Conservation (phyloP, 257 asterid genomes). For the Solanum arcanum region DNA sequence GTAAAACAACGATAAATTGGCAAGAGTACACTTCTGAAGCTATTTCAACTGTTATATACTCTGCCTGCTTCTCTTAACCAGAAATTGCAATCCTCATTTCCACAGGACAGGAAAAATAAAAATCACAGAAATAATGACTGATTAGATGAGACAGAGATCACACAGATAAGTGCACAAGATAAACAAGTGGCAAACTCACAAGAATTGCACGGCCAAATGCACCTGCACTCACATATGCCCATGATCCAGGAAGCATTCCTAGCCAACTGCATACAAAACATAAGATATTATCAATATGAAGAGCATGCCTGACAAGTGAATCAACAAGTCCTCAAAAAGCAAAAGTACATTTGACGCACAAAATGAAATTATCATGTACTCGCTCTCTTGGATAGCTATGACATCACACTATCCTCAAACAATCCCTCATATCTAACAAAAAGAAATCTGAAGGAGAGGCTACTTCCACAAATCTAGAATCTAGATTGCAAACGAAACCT, state of each 20-base stretch:
- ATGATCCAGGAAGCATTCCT: constrained; percentile 97
- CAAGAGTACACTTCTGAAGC: neutral
- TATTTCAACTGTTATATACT: neutral
- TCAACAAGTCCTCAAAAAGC: neutral
- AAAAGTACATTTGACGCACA: neutral
- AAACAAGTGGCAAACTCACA: constrained; percentile 35
- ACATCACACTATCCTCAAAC: neutral
- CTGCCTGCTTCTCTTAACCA: neutral
- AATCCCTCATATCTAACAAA: neutral
- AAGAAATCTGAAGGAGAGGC: neutral
- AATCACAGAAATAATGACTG: neutral
- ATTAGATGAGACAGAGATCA: neutral
- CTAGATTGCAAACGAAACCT: neutral
- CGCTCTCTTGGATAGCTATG: neutral
- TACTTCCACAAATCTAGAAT: neutral
- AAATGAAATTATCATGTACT: neutral
- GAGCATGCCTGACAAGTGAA: neutral
- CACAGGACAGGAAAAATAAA: neutral
- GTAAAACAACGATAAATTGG: neutral
- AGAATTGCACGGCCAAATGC: constrained; percentile 93
- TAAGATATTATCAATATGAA: neutral
- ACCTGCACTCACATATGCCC: constrained; percentile 99
- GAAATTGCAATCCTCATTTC: neutral
- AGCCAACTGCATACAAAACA: constrained; percentile 58
- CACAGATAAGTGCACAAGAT: neutral